Evolutionary conservation across 2,329 filamentous ascomycete species (phyloP).

Genomic region (Amesomyces nigricolor): DNA sequence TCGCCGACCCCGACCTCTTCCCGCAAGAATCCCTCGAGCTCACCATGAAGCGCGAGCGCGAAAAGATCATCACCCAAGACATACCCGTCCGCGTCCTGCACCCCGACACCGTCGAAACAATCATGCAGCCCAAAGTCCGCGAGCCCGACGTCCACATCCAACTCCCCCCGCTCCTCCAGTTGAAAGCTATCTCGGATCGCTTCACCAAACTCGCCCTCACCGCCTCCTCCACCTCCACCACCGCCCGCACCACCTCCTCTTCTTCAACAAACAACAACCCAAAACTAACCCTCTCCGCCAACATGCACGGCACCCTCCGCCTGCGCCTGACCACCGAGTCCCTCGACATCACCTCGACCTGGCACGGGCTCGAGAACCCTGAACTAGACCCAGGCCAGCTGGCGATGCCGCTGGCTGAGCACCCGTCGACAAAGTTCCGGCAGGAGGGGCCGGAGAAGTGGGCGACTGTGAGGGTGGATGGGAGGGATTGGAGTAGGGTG

Average conservation of each 20-base stretch:
- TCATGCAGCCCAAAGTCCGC: slow-evolving; percentile 85
- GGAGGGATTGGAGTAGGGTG: slow-evolving; percentile 90
- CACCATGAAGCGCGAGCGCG: slow-evolving; percentile 62
- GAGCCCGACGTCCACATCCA: slow-evolving; percentile 94
- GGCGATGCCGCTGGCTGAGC: slow-evolving; percentile 64
- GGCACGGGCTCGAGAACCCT: slow-evolving; percentile 82
- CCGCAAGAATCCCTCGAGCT: slow-evolving; percentile 48
- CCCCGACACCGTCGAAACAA: slow-evolving; percentile 76
- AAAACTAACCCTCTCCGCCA: slow-evolving; percentile 80
- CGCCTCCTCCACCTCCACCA: slow-evolving; percentile 26
- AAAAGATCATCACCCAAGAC: slow-evolving; percentile 91
- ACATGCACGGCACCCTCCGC: slow-evolving; percentile 85
- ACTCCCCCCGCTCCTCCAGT: slow-evolving; percentile 76
- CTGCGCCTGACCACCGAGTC: slow-evolving; percentile 78
- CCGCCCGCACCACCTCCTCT: slow-evolving; percentile 15
- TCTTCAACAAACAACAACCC: slow-evolving; percentile 39
- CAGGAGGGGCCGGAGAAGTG: slow-evolving; percentile 73
- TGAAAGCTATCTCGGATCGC: slow-evolving; percentile 91
- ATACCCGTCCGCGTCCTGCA: slow-evolving; percentile 90
- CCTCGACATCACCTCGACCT: slow-evolving; percentile 77
- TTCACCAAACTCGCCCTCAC: slow-evolving; percentile 76
- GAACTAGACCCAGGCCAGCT: slow-evolving; percentile 76
- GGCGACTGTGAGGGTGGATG: slow-evolving; percentile 87
- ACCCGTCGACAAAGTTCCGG: slow-evolving; percentile 75
- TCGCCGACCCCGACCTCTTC: slow-evolving; percentile 41